phyloP scores from a whole-genome alignment of 345 rosid species.

The Brassica carinata region DNA sequence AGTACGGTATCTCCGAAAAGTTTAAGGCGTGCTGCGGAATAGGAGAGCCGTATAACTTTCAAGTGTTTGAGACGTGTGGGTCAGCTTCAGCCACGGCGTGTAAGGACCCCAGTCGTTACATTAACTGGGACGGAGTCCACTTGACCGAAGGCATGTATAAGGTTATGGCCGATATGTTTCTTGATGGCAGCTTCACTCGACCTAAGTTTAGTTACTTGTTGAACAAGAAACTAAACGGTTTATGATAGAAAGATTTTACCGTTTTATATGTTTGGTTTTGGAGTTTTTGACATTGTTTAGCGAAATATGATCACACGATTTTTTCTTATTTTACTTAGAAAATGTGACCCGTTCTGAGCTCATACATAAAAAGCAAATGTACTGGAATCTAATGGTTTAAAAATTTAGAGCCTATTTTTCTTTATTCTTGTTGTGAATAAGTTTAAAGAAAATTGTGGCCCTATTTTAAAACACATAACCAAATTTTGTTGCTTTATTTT shows the following conservation, averaged over 20 bases:
- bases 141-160: conserved; percentile 87
- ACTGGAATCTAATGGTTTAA: too few relatives aligned
- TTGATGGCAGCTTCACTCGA: conserved; percentile 53
- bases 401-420: too few relatives aligned
- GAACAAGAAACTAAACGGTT: conserved; percentile 42
- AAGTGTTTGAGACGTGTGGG: conserved; percentile 62
- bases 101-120: conserved; percentile 55
- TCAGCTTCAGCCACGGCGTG: conserved; percentile 49
- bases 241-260: too few relatives aligned
- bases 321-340: too few relatives aligned
- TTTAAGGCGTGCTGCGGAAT: conserved; percentile 87
- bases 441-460: too few relatives aligned
- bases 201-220: conserved; percentile 66
- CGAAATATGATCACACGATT: too few relatives aligned
- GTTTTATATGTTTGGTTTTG: too few relatives aligned
- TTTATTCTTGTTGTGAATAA: too few relatives aligned
- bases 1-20: conserved; percentile 63
- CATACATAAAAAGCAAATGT: too few relatives aligned
- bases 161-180: conserved; percentile 65
- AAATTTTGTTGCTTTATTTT: too few relatives aligned
- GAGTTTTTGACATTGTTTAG: too few relatives aligned
- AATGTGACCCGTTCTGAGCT: too few relatives aligned
- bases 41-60: conserved; percentile 71
- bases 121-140: conserved; percentile 99
- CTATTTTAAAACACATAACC: background rate